A percentile compares a stretch with the other conserved stretches of the same genome.
phyloP scores from a whole-genome alignment of 208 protist species.

The Porcisia hertigi region DNA sequence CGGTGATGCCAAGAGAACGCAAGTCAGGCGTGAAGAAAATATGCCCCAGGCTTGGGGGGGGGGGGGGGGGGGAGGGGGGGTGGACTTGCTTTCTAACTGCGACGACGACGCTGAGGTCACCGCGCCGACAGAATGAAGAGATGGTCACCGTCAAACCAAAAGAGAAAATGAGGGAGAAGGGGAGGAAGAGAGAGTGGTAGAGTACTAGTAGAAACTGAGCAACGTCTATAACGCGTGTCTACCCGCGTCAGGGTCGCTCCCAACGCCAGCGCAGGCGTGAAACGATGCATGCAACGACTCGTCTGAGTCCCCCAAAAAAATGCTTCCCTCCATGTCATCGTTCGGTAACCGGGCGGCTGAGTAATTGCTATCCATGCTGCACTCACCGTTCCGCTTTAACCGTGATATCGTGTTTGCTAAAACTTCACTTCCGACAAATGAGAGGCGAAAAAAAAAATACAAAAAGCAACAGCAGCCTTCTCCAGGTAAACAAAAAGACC shows the following conservation, averaged over 20 bases:
- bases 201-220: neutral
- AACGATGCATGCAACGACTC: neutral
- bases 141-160: neutral
- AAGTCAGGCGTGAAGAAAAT: neutral
- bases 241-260: neutral
- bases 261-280: neutral
- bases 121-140: neutral
- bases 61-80: too few species aligned
- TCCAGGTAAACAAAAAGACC: slow-evolving; percentile 3
- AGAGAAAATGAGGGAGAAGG: neutral
- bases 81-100: neutral
- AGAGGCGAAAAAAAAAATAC: neutral
- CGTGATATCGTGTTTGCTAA: neutral
- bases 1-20: neutral
- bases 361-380: neutral
- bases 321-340: neutral
- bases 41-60: neutral
- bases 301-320: neutral
- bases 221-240: neutral
- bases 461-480: neutral
- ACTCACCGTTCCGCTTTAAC: neutral
- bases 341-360: neutral
- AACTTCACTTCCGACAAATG: neutral
- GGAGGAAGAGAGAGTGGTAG: neutral
- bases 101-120: neutral